Conservation (phyloP, 2,329 filamentous ascomycete genomes). For the Diaporthe aspalathi region DNA sequence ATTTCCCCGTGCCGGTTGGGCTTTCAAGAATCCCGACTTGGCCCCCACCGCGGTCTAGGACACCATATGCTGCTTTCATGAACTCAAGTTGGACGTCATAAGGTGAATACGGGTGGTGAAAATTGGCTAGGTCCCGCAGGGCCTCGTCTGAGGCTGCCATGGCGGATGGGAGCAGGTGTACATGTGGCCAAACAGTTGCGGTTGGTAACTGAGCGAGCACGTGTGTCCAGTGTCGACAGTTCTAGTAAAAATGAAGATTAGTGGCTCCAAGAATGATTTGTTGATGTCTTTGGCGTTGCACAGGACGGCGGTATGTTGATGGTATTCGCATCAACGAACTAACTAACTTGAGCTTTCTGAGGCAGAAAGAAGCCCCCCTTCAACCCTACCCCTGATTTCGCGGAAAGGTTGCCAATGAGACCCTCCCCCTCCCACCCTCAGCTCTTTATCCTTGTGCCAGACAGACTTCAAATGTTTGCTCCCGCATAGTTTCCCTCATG, state of each 20-base stretch:
- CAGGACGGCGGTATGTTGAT: not conserved
- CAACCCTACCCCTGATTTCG: not conserved
- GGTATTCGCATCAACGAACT: not conserved
- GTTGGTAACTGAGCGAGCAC: too few species aligned
- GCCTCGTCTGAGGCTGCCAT: slow-evolving; percentile 23
- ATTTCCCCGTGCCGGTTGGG: slow-evolving; percentile 92
- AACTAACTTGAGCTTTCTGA: not conserved
- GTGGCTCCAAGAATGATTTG: not conserved
- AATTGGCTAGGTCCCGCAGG: slow-evolving; percentile 62
- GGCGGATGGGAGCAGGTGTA: not conserved
- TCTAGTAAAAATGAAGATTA: accelerated
- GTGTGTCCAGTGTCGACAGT: accelerated
- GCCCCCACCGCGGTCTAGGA: slow-evolving; percentile 75
- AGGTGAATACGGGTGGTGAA: slow-evolving; percentile 88
- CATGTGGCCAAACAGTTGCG: not conserved
- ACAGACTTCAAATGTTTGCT: too few species aligned
- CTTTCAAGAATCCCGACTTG: slow-evolving; percentile 92
- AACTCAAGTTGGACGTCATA: slow-evolving; percentile 90
- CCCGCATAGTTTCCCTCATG: too few species aligned
- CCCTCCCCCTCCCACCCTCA: too few species aligned
- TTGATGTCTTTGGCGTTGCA: not conserved
- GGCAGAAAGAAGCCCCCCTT: not conserved
- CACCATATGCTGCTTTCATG: slow-evolving; percentile 84
- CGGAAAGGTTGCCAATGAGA: not conserved
- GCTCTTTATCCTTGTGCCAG: too few species aligned